Evolutionary conservation across 805 yeast species (phyloP).

Genomic region (Kuraishia ogatae): DNA sequence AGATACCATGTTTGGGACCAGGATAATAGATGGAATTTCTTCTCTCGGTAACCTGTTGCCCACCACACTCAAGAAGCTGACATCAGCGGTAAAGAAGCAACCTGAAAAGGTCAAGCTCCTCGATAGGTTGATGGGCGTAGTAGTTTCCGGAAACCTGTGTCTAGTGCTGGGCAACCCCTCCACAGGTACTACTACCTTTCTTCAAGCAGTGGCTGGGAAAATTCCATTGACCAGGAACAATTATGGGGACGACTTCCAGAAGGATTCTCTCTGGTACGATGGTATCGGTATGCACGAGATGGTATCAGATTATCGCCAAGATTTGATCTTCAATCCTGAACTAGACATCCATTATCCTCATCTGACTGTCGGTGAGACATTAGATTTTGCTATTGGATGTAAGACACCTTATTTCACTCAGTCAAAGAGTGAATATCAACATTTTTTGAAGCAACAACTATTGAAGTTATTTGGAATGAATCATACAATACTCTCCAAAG

Average conservation of each 20-base stretch:
- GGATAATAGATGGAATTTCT: background rate
- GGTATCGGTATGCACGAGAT: background rate
- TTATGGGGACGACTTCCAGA: background rate
- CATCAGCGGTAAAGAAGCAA: background rate
- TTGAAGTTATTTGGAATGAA: slow-evolving; percentile 46
- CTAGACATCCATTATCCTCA: slow-evolving; percentile 72
- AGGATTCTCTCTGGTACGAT: background rate
- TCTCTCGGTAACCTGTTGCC: background rate
- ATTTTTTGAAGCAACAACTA: slow-evolving; percentile 28
- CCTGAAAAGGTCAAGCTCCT: background rate
- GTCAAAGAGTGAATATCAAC: slow-evolving; percentile 37
- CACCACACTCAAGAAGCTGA: background rate
- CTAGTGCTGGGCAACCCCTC: background rate
- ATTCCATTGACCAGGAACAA: background rate
- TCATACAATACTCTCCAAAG: slow-evolving; percentile 43
- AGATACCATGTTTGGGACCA: background rate
- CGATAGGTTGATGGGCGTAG: background rate
- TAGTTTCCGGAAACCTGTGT: background rate
- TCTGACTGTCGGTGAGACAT: slow-evolving; percentile 65
- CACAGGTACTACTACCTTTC: background rate
- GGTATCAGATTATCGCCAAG: slow-evolving; percentile 18
- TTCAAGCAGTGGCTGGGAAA: background rate
- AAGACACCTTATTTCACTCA: slow-evolving; percentile 54
- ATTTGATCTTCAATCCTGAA: slow-evolving; percentile 49
- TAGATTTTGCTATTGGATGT: slow-evolving; percentile 60